phyloP scores from a whole-genome alignment of 768 basidiomycete genomes.

The Nidularia sp. region DNA sequence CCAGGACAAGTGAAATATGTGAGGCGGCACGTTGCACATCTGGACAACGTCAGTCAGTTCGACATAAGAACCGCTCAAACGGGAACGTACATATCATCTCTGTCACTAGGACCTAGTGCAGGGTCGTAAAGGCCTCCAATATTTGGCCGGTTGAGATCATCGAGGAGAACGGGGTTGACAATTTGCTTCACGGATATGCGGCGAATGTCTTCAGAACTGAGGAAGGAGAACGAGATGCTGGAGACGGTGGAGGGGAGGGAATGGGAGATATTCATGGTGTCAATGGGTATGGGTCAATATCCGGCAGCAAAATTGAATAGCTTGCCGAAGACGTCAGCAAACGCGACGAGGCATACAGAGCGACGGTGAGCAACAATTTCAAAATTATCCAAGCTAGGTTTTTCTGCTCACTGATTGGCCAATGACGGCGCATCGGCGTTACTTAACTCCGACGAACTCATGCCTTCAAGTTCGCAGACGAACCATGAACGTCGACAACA shows the following conservation, averaged over 20 bases:
- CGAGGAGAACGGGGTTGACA: slow-evolving; percentile 86
- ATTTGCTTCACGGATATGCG: slow-evolving; percentile 98
- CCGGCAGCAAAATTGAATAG: too few species aligned
- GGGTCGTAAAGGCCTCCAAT: slow-evolving; percentile 93
- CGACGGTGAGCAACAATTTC: too few species aligned
- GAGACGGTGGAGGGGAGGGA: slow-evolving; percentile 83
- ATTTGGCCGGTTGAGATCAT: slow-evolving; percentile 91
- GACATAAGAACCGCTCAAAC: not conserved
- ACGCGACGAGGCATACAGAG: too few species aligned
- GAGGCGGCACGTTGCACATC: slow-evolving; percentile 90
- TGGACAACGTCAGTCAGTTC: slow-evolving; percentile 9
- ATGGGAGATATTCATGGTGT: slow-evolving; percentile 83
- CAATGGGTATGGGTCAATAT: not conserved
- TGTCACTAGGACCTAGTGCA: slow-evolving; percentile 85
- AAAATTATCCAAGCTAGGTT: too few species aligned
- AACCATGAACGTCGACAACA: too few species aligned
- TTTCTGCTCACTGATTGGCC: too few species aligned
- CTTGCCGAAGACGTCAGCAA: too few species aligned
- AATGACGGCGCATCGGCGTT: too few species aligned
- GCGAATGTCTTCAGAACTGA: slow-evolving; percentile 82
- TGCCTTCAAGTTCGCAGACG: too few species aligned
- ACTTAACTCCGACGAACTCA: too few species aligned
- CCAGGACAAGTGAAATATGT: slow-evolving; percentile 95
- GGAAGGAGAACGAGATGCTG: slow-evolving; percentile 89
- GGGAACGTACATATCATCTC: slow-evolving; percentile 80